phyloP scores from a whole-genome alignment of 805 yeast genomes.

The Candida krabiensis region DNA sequence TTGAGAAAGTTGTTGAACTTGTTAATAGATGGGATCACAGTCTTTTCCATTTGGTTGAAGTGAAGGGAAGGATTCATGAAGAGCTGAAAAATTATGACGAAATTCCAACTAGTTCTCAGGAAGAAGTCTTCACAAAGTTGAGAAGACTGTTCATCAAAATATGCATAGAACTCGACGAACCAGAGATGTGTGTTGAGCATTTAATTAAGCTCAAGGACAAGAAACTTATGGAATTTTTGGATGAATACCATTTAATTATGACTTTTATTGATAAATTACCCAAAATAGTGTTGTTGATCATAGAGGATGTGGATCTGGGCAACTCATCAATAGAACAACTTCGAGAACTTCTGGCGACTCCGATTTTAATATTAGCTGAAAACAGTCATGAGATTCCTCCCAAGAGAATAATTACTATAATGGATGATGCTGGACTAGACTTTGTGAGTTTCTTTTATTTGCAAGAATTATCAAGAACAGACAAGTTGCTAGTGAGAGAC shows the following conservation, averaged over 20 bases:
- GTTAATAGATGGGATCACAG: conserved; percentile 58
- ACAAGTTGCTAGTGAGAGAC: conserved; percentile 52
- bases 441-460: conserved; percentile 65
- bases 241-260: conserved; percentile 61
- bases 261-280: conserved; percentile 52
- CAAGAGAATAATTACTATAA: conserved; percentile 43
- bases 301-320: conserved; percentile 33
- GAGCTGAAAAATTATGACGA: conserved; percentile 35
- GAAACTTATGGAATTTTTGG: conserved; percentile 55
- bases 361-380: conserved; percentile 57
- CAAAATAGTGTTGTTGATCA: conserved; percentile 41
- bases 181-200: conserved; percentile 63
- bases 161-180: conserved; percentile 57
- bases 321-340: conserved; percentile 43
- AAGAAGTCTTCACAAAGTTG: conserved; percentile 24
- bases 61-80: conserved; percentile 49
- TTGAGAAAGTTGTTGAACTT: conserved; percentile 39
- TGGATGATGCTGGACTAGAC: conserved; percentile 43
- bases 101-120: conserved; percentile 2
- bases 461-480: conserved; percentile 54
- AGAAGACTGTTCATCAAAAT: conserved; percentile 50
- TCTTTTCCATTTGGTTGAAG: conserved; percentile 45
- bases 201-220: conserved; percentile 56
- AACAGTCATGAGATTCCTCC: conserved; percentile 69
- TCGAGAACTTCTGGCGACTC: conserved; percentile 38